Conservation (phyloP, 2,329 filamentous ascomycete species). For the Chlorencoelia australis region DNA sequence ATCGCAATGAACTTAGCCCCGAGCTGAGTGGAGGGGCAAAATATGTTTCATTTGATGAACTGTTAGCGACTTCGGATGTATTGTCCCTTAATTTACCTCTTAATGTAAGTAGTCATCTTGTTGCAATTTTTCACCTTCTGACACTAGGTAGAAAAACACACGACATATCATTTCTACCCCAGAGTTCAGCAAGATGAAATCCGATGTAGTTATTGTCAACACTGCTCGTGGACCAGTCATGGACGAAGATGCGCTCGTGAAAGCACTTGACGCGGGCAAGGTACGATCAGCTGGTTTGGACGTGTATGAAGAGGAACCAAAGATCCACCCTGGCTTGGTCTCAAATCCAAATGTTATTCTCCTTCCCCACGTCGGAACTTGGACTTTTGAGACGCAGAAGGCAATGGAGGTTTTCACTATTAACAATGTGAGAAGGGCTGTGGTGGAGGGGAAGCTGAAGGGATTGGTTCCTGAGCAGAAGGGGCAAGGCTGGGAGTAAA, state of each 20-base stretch:
- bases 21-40: constrained; percentile 42
- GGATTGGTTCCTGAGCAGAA: constrained; percentile 1
- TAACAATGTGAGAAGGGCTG: constrained; percentile 29
- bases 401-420: constrained; percentile 24
- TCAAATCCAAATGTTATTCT: constrained; percentile 50
- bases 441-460: constrained; percentile 2
- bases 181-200: constrained; percentile 67
- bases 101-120: no score
- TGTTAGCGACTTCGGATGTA: constrained; percentile 59
- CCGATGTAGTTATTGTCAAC: constrained; percentile 67
- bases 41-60: constrained; percentile 62
- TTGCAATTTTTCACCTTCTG: no score
- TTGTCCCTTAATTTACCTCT: constrained; percentile 62
- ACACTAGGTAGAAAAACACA: constrained; percentile 44
- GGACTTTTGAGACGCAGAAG: constrained; percentile 42
- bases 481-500: not conserved
- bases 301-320: constrained; percentile 71
- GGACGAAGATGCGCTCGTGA: constrained; percentile 68
- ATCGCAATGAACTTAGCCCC: constrained; percentile 47
- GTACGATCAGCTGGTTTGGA: constrained; percentile 63
- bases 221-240: constrained; percentile 71
- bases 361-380: constrained; percentile 59
- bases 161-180: constrained; percentile 58
- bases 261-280: constrained; percentile 56
- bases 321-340: constrained; percentile 50